Evolutionary conservation across 352 stramenopile species (phyloP).

Genomic region (Sclerospora graminicola): DNA sequence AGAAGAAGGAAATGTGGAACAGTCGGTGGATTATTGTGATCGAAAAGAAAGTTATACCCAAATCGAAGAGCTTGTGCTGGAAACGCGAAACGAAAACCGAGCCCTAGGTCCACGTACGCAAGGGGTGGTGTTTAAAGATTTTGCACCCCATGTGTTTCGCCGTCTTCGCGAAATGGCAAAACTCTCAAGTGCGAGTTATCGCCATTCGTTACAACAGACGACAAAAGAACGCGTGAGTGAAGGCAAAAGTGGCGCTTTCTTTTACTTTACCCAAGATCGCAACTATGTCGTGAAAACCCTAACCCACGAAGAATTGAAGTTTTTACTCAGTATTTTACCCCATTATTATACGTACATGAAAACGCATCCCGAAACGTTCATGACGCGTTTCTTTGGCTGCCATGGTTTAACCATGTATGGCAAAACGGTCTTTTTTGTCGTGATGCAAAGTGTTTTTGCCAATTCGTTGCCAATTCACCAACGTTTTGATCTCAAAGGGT

Average conservation of each 20-base stretch:
- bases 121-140: slow-evolving; percentile 73
- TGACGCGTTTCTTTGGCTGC: slow-evolving; percentile 73
- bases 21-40: slow-evolving; percentile 32
- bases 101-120: slow-evolving; percentile 27
- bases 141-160: slow-evolving; percentile 69
- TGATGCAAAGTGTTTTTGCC: slow-evolving; percentile 80
- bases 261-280: slow-evolving; percentile 76
- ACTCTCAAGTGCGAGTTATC: slow-evolving; percentile 54
- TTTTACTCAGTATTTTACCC: slow-evolving; percentile 58
- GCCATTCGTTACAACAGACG: slow-evolving; percentile 54
- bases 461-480: slow-evolving; percentile 72
- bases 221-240: slow-evolving; percentile 75
- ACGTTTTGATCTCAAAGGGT: slow-evolving; percentile 77
- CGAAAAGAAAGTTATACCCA: slow-evolving; percentile 66
- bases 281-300: slow-evolving; percentile 83
- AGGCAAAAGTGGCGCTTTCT: slow-evolving; percentile 75
- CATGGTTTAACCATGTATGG: slow-evolving; percentile 79
- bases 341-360: slow-evolving; percentile 63
- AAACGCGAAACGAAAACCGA: slow-evolving; percentile 49
- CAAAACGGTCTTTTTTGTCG: slow-evolving; percentile 79
- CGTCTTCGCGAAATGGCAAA: slow-evolving; percentile 50
- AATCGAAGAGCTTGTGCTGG: slow-evolving; percentile 62
- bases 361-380: slow-evolving; percentile 60
- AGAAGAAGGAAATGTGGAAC: slow-evolving; percentile 9
- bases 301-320: slow-evolving; percentile 63